Evolutionary conservation across 164 flowering plant genomes (phyloP), one percentile per base, ranked within the genome.

Genomic region (Berberis thunbergii): DNA sequence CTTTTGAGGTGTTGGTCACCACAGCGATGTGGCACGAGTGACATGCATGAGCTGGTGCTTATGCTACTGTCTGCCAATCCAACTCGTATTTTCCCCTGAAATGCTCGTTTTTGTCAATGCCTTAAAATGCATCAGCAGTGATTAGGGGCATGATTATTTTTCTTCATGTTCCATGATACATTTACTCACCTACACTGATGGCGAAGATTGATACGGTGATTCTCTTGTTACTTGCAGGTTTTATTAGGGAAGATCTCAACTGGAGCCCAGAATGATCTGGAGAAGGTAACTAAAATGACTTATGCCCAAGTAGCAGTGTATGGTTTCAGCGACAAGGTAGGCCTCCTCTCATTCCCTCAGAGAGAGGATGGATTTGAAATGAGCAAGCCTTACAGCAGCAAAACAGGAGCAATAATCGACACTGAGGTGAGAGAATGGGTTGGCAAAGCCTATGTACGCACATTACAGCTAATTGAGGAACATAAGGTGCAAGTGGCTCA

Each of bases 231-330:
- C 5, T 3, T 74, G 70, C 82, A 90, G 98, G 91, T 93, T 67
- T 38, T 93, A 69, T 42, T 93, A 62, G 98, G 97, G 40, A 90
- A 78, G 72, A 87, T 93, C 61, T 90, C 98, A 39, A 93, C 98
- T 0, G 98, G 98, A 66, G 97, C 98, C 0, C 97, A 90, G 73
- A 86, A 93, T 66, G 98, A 93, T 74, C 72, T 93, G 77, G 94
- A 88, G 81, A 90, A 93, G 73, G 97, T 90, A 53, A 93, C 98
- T 6, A 88, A 88, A 70, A 88, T 93, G 92, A 86, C 98, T 2
- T 88, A 90, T 71, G 97, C 94, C 64, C 96, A 87, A 72, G 98
- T 92, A 13, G 89, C 96, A 7, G 79, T 88, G 2, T 89, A 89
- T 75, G 96, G 98, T 2, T 90, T 93, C 67, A 93, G 98, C 48